Conservation (phyloP, 495 filamentous ascomycete genomes). For the Penicillium psychrofluorescens region DNA sequence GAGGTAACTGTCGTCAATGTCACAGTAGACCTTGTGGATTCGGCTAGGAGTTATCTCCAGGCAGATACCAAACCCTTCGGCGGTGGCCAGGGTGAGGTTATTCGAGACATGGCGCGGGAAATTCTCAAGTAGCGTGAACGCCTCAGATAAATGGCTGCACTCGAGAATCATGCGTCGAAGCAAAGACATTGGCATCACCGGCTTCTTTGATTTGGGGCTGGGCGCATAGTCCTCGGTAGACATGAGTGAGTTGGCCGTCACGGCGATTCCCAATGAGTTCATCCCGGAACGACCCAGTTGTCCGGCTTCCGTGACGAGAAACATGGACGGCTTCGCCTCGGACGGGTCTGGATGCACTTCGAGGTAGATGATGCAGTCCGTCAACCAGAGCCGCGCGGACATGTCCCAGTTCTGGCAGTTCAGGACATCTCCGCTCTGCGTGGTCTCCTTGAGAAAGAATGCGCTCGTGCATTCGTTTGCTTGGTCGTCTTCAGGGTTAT, state of each 20-base stretch:
- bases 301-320: conserved; percentile 22
- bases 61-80: conserved; percentile 17
- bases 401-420: conserved; percentile 24
- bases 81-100: conserved; percentile 15
- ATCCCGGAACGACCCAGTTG: conserved; percentile 19
- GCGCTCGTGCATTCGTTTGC: not conserved
- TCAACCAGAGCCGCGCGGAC: conserved; percentile 2
- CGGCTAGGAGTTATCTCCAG: conserved; percentile 7
- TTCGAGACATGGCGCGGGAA: conserved; percentile 18
- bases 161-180: conserved; percentile 16
- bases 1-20: not conserved
- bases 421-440: conserved; percentile 7
- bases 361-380: conserved; percentile 15
- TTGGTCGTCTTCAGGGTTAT: not conserved
- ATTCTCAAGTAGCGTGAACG: conserved; percentile 1
- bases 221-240: conserved; percentile 15
- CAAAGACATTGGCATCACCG: conserved; percentile 5
- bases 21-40: conserved; percentile 5
- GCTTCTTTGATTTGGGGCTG: no score
- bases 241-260: conserved; percentile 15
- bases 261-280: conserved; percentile 13
- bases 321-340: conserved; percentile 10
- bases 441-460: conserved; percentile 3
- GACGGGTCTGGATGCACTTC: conserved; percentile 12
- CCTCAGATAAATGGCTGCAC: conserved; percentile 1